These are phyloP conservation scores for Saccharomycopsis hybrid DNA, from an alignment of 1,139 yeast species.

Conservation along the genomic window DNA sequence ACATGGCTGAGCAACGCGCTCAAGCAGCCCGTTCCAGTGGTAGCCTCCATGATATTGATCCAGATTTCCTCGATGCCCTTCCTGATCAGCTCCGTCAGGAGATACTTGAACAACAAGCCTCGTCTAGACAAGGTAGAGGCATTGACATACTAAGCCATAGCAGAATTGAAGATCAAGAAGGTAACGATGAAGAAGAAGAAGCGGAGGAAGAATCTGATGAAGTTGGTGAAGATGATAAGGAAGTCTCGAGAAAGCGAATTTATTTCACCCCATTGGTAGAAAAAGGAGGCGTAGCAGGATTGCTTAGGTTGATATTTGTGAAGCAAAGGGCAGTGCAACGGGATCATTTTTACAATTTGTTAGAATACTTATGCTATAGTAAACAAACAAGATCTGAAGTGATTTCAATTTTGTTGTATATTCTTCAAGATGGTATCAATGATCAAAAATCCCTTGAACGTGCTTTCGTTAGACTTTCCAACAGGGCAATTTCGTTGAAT, in stretches of 20 bases:
- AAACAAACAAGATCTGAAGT: constrained; percentile 76
- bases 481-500: constrained; percentile 27
- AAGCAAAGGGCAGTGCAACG: constrained; percentile 49
- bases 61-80: constrained; percentile 74
- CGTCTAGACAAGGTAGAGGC: constrained; percentile 27
- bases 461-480: constrained; percentile 53
- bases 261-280: constrained; percentile 66
- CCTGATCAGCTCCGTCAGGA: constrained; percentile 73
- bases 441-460: constrained; percentile 59
- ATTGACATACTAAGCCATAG: constrained; percentile 25
- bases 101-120: constrained; percentile 61
- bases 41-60: constrained; percentile 40
- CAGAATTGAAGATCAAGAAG: constrained; percentile 25
- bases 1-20: constrained; percentile 39
- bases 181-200: constrained; percentile 23
- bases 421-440: constrained; percentile 66
- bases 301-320: constrained; percentile 64
- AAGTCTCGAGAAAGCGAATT: constrained; percentile 35
- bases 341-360: constrained; percentile 58
- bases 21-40: constrained; percentile 19
- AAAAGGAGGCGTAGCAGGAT: constrained; percentile 66
- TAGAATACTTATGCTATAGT: constrained; percentile 64
- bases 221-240: constrained; percentile 22
- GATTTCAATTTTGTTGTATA: constrained; percentile 59
- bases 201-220: constrained; percentile 20